Evolutionary conservation across 768 basidiomycete genomes (phyloP).

Genomic region (Coprinopsis strossmayeri): DNA sequence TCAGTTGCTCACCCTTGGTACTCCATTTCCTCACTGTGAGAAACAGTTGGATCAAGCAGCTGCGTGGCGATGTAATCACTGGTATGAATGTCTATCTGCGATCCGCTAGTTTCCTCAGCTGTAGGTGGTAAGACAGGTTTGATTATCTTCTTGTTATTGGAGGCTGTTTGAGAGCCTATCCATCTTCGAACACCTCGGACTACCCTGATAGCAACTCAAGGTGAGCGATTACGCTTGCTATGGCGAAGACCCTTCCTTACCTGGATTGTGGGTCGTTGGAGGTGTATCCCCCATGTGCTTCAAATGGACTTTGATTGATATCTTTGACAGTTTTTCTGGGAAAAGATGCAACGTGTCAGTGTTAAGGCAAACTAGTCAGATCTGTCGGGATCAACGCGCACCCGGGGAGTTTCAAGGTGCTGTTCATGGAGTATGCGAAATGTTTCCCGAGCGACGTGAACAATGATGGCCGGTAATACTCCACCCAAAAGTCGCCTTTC

Average conservation of each 20-base stretch:
- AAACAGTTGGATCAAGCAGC: slow-evolving; percentile 57
- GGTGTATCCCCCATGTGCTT: slow-evolving; percentile 46
- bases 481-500: slow-evolving; percentile 77
- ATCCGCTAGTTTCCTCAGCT: slow-evolving; percentile 23
- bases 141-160: slow-evolving; percentile 31
- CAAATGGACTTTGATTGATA: slow-evolving; percentile 71
- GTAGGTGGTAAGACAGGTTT: slow-evolving; percentile 31
- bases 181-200: slow-evolving; percentile 76
- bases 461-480: slow-evolving; percentile 80
- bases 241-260: too few relatives aligned
- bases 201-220: too few relatives aligned
- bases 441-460: slow-evolving; percentile 85
- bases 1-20: slow-evolving; percentile 54
- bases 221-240: too few relatives aligned
- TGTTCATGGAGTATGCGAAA: slow-evolving; percentile 91
- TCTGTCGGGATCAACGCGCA: slow-evolving; percentile 23
- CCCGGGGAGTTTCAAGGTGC: slow-evolving; percentile 80
- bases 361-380: not conserved
- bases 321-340: slow-evolving; percentile 63
- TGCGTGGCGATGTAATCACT: slow-evolving; percentile 54
- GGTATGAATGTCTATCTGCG: slow-evolving; percentile 36
- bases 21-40: slow-evolving; percentile 58
- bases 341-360: not conserved
- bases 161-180: slow-evolving; percentile 54
- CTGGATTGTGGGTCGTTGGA: slow-evolving; percentile 29